Evolutionary conservation across 345 rosid species (phyloP), one percentile per base, ranked within the genome.

Genomic region (Bretschneidera sinensis): DNA sequence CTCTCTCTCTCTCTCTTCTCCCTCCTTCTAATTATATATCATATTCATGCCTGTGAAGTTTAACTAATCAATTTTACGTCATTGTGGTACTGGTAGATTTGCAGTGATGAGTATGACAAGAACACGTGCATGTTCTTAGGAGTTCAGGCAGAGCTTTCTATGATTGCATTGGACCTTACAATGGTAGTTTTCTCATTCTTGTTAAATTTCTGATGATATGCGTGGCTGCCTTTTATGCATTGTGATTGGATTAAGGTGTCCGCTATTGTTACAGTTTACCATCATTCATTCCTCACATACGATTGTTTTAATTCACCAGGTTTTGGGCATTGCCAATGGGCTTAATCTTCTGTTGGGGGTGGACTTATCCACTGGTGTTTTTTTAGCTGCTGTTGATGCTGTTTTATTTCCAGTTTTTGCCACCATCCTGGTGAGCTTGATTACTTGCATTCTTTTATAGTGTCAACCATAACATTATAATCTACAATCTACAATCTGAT

Each of bases 301-400:
- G 57, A 71, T 61, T 65, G 56, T 58, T 49, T 69, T 55, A 25
- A 74, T 73, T 54, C 50, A 55, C 75, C 71, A 95, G 99, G 78
- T 95, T 79, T 74, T 95, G 62, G 99, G 99, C 54, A 81, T 91
- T 59, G 97, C 95, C 4, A 94, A 91, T 74, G 96, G 85, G 8
- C 85, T 95, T 76, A 91, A 86, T 83, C 86, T 91, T 78, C 84
- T 91, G 57, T 58, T 85, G 16, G 95, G 97, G 66, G 67, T 88
- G 79, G 97, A 88, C 65, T 74, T 95, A 76, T 79, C 91, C 33
- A 81, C 95, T 13, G 77, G 91, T 33, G 79, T 95, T 54, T 81
- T 95, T 83, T 75, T 95, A 68, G 94, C 99, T 55, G 84, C 94
- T 56, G 70, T 83, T 25, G 97, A 91, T 73, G 99, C 91, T 54